Evolutionary conservation across 2,329 filamentous ascomycete genomes (phyloP).

Genomic region (Pyrenophora tritici-repentis): DNA sequence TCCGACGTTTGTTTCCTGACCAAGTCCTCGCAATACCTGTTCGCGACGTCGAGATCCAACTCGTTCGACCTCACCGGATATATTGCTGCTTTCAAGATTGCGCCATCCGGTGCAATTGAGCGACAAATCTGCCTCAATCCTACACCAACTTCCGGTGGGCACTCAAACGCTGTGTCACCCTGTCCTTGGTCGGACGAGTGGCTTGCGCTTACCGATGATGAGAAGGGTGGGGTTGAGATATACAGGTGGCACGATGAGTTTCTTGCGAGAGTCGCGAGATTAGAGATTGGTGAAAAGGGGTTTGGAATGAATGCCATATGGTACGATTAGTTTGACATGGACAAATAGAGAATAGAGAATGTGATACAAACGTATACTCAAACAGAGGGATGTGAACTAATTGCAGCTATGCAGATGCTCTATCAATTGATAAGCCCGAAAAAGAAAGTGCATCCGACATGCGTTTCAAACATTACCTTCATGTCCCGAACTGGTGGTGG

Average conservation of each 20-base stretch:
- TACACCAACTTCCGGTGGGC: constrained; percentile 83
- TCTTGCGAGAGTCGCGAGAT: constrained; percentile 74
- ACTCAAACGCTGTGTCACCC: constrained; percentile 85
- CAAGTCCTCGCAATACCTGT: constrained; percentile 73
- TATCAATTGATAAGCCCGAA: too few species aligned
- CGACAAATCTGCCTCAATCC: constrained; percentile 79
- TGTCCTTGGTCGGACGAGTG: constrained; percentile 86
- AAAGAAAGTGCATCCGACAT: neutral
- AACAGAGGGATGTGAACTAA: neutral
- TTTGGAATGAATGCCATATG: constrained; percentile 98
- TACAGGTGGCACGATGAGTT: constrained; percentile 86
- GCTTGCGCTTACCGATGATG: constrained; percentile 87
- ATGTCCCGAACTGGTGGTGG: constrained; percentile 6
- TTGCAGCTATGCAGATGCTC: too few species aligned
- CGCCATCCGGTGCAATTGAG: constrained; percentile 71
- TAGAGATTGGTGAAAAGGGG: constrained; percentile 81
- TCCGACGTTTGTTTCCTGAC: constrained; percentile 82
- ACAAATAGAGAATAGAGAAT: too few species aligned
- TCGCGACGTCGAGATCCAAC: constrained; percentile 83
- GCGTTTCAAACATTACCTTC: neutral
- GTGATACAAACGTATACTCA: too few species aligned
- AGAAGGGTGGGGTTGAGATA: constrained; percentile 85
- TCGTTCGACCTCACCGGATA: constrained; percentile 77
- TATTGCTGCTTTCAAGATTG: constrained; percentile 77
- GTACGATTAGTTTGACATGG: constrained; percentile 67